Evolutionary conservation across 495 filamentous ascomycete genomes (phyloP).

Genomic region (Annulohypoxylon maeteangense): DNA sequence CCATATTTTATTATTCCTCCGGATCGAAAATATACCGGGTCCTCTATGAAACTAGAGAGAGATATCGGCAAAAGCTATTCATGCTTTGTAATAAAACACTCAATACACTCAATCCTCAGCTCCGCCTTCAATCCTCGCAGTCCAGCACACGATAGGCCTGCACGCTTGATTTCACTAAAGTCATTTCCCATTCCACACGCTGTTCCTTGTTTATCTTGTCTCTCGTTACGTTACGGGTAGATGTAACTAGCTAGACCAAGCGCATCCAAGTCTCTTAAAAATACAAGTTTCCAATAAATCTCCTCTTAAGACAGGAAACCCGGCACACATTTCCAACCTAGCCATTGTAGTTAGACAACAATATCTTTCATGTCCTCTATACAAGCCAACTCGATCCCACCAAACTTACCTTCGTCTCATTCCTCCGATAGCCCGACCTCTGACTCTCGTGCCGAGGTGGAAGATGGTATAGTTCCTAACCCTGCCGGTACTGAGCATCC

Average conservation of each 20-base stretch:
- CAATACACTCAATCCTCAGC: neutral
- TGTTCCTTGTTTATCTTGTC: neutral
- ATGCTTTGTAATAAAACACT: conserved; percentile 20
- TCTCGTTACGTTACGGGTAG: neutral
- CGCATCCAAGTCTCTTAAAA: neutral
- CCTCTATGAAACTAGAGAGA: conserved; percentile 13
- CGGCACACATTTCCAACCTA: neutral
- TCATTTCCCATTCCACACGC: neutral
- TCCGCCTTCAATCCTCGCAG: neutral
- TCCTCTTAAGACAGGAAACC: neutral
- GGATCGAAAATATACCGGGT: conserved; percentile 5
- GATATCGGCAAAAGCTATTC: conserved; percentile 3
- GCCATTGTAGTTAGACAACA: conserved; percentile 9
- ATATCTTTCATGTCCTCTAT: conserved; percentile 46
- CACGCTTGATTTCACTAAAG: neutral
- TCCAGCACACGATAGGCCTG: conserved; percentile 39
- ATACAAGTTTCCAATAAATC: conserved; percentile 7
- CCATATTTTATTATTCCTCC: neutral
- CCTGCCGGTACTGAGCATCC: conserved; percentile 27
- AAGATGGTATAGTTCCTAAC: conserved; percentile 13
- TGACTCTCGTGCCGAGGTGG: conserved; percentile 19
- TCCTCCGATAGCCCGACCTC: conserved; percentile 18
- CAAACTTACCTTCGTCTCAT: conserved; percentile 28
- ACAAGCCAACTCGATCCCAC: conserved; percentile 21
- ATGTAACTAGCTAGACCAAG: conserved; percentile 6